phyloP scores from a whole-genome alignment of 2,329 filamentous ascomycete genomes.

The Bipolaris victoriae region DNA sequence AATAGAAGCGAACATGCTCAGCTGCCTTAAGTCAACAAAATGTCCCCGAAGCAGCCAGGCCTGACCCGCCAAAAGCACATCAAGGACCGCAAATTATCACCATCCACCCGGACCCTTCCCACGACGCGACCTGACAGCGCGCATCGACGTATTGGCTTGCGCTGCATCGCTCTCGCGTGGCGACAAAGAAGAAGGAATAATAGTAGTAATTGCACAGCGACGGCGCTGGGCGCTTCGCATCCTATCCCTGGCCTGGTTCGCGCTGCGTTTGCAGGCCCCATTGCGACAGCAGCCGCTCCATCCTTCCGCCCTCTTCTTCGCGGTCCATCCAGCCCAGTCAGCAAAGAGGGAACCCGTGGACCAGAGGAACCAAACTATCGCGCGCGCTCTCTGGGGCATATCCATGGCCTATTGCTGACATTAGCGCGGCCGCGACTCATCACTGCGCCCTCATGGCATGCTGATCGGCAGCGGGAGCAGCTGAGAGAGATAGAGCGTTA shows the following conservation, averaged over 20 bases:
- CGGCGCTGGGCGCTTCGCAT: conserved; percentile 38
- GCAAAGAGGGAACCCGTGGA: background rate
- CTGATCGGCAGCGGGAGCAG: conserved; percentile 34
- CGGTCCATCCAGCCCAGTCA: background rate
- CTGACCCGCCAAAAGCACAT: conserved; percentile 24
- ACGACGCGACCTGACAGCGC: conserved; percentile 23
- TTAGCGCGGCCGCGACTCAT: conserved; percentile 31
- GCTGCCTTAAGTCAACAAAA: conserved; percentile 33
- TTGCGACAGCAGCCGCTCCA: conserved; percentile 19
- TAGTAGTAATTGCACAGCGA: conserved; percentile 15
- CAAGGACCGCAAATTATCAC: conserved; percentile 40
- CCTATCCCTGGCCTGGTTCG: conserved; percentile 31
- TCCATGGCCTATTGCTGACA: conserved; percentile 27
- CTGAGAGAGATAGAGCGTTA: conserved; percentile 29
- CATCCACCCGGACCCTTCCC: conserved; percentile 15
- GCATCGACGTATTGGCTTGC: conserved; percentile 14
- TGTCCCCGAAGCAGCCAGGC: conserved; percentile 32
- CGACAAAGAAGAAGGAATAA: background rate
- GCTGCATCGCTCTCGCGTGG: conserved; percentile 1
- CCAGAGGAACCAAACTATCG: conserved; percentile 8
- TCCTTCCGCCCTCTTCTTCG: background rate
- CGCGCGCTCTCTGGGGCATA: conserved; percentile 20
- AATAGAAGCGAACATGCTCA: conserved; percentile 25
- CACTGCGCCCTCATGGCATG: conserved; percentile 37
- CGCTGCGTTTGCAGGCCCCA: conserved; percentile 26